Conservation (phyloP, 345 rosid species). For the Stellera chamaejasme region DNA sequence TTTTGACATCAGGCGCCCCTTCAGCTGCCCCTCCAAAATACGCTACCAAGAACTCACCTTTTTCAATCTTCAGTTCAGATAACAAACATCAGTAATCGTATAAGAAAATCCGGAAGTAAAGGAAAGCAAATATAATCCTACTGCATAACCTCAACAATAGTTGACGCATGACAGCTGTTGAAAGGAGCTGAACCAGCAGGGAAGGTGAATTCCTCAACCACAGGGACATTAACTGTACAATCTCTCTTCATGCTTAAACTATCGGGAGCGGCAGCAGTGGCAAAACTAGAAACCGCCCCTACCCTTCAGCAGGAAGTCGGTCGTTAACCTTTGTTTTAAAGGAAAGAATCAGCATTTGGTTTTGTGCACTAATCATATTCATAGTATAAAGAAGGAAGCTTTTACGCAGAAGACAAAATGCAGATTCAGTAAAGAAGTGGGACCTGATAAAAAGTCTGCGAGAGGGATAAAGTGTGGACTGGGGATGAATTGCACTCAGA, state of each 20-base stretch:
- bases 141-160: slow-evolving; percentile 62
- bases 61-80: slow-evolving; percentile 35
- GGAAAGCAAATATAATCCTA: slow-evolving; percentile 2
- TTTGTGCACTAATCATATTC: too few relatives aligned
- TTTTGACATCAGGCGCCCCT: slow-evolving; percentile 62
- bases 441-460: too few relatives aligned
- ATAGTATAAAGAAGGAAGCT: too few relatives aligned
- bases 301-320: too few relatives aligned
- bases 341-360: too few relatives aligned
- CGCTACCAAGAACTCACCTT: slow-evolving; percentile 70
- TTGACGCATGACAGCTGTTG: slow-evolving; percentile 84
- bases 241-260: slow-evolving; percentile 28
- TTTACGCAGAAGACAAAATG: too few relatives aligned
- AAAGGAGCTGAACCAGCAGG: slow-evolving; percentile 65
- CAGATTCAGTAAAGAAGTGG: too few relatives aligned
- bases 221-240: slow-evolving; percentile 13
- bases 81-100: slow-evolving; percentile 4
- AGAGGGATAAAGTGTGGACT: too few relatives aligned
- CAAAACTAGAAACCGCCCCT: neutral
- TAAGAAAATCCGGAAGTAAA: neutral
- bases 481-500: too few relatives aligned
- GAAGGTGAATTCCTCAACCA: slow-evolving; percentile 61
- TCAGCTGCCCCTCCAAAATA: slow-evolving; percentile 54
- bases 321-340: too few relatives aligned
- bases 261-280: slow-evolving; percentile 3